Evolutionary conservation across 2,329 filamentous ascomycete genomes (phyloP).

Genomic region (Penicillium sp.): DNA sequence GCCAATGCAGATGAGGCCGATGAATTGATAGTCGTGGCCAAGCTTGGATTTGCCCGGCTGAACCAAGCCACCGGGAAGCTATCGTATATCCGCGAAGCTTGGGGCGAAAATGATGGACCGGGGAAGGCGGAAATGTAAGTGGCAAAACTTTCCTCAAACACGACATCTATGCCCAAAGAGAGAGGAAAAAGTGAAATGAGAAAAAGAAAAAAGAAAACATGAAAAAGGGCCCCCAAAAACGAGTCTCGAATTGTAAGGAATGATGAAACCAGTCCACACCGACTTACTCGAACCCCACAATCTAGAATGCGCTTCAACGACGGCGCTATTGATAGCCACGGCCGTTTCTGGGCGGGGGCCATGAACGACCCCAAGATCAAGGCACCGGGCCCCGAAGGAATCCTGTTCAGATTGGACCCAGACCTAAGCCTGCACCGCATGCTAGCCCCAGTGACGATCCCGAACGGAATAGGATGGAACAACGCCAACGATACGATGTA

Average conservation of each 20-base stretch:
- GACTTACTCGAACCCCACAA: neutral
- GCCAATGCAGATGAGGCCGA: constrained; percentile 55
- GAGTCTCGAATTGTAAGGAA: neutral
- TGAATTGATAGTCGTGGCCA: constrained; percentile 74
- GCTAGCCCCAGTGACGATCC: constrained; percentile 69
- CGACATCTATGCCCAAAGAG: neutral
- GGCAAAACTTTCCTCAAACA: neutral
- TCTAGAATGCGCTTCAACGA: constrained; percentile 68
- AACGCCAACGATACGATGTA: constrained; percentile 72
- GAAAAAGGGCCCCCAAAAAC: neutral
- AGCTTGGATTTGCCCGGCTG: constrained; percentile 77
- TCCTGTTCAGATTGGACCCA: constrained; percentile 70
- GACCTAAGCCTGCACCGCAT: constrained; percentile 61
- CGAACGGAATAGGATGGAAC: constrained; percentile 84
- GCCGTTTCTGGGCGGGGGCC: constrained; percentile 79
- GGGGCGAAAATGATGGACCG: constrained; percentile 50
- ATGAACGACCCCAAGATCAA: constrained; percentile 80
- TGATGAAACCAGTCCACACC: constrained; percentile 1
- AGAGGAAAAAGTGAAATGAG: neutral
- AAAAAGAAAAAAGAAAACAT: neutral
- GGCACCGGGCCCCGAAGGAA: constrained; percentile 56
- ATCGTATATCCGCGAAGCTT: constrained; percentile 58
- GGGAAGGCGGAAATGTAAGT: constrained; percentile 49
- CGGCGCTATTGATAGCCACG: constrained; percentile 75
- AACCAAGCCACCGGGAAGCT: constrained; percentile 61